Evolutionary conservation across 2,329 filamentous ascomycete species (phyloP).

Genomic region (Talaromyces pinophilus): DNA sequence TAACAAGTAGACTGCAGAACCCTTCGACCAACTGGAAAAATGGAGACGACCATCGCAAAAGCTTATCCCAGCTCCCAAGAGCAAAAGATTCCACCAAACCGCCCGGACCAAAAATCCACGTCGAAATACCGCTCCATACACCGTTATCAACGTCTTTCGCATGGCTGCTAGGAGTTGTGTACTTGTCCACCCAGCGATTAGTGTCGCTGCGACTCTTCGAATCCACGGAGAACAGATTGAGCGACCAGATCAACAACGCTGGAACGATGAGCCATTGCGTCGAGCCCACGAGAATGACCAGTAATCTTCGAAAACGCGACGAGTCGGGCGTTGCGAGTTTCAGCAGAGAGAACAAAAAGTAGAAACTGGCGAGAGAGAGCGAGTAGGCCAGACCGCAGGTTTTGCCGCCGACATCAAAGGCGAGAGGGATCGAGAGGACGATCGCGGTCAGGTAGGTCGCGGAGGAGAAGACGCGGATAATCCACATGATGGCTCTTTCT

Average conservation of each 20-base stretch:
- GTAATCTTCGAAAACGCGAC: conserved; percentile 71
- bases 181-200: conserved; percentile 75
- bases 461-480: conserved; percentile 77
- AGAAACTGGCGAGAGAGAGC: conserved; percentile 83
- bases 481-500: conserved; percentile 64
- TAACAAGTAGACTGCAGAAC: conserved; percentile 93
- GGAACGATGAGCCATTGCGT: conserved; percentile 88
- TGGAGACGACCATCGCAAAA: conserved; percentile 85
- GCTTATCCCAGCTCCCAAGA: conserved; percentile 84
- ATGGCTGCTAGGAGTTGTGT: conserved; percentile 32
- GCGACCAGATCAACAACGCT: conserved; percentile 84
- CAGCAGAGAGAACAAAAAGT: conserved; percentile 80
- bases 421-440: conserved; percentile 91
- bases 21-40: conserved; percentile 93
- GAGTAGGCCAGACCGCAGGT: conserved; percentile 94
- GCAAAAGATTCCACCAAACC: conserved; percentile 78
- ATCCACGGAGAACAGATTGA: conserved; percentile 94
- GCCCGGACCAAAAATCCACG: conserved; percentile 86
- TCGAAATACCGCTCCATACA: conserved; percentile 58
- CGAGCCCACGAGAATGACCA: conserved; percentile 69
- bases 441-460: conserved; percentile 86
- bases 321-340: conserved; percentile 77
- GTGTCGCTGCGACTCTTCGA: conserved; percentile 57
- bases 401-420: conserved; percentile 95
- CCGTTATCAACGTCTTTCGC: background rate